These are phyloP conservation scores for Cyberlindnera suaveolens DNA, from an alignment of 805 yeast species.

Conservation along the genomic window DNA sequence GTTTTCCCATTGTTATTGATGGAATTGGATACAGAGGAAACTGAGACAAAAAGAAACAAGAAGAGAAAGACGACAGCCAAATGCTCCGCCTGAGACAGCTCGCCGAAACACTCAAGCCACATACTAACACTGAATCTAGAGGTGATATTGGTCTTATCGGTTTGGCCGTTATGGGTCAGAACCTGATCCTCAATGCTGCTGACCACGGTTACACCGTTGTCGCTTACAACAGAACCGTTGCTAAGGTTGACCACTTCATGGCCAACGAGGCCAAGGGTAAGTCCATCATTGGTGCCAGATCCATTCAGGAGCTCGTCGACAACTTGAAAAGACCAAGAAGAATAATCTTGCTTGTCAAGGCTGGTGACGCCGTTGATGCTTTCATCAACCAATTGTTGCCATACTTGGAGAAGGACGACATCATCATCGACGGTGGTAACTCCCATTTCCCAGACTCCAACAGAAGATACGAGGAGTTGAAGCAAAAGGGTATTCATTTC, in stretches of 20 bases:
- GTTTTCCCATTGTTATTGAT: too few species aligned
- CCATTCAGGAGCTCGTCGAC: slow-evolving; percentile 79
- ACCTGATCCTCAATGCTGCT: slow-evolving; percentile 94
- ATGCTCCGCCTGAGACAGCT: not conserved
- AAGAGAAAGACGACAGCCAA: too few species aligned
- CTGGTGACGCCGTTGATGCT: slow-evolving; percentile 91
- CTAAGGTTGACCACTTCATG: slow-evolving; percentile 92
- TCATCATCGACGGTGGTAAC: slow-evolving; percentile 99
- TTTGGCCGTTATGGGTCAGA: slow-evolving; percentile 99
- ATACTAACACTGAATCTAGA: slow-evolving; percentile 30
- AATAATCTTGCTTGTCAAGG: slow-evolving; percentile 89
- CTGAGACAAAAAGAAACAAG: too few species aligned
- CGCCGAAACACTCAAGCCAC: not conserved
- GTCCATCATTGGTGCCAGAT: slow-evolving; percentile 91
- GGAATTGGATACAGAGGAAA: too few species aligned
- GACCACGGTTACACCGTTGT: slow-evolving; percentile 98
- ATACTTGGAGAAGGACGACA: slow-evolving; percentile 91
- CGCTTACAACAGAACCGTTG: slow-evolving; percentile 95
- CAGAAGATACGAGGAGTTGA: slow-evolving; percentile 91
- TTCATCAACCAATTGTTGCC: slow-evolving; percentile 87
- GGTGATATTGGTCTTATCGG: slow-evolving; percentile 99
- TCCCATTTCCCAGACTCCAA: slow-evolving; percentile 98
- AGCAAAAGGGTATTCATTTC: slow-evolving; percentile 78
- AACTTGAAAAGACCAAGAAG: slow-evolving; percentile 97
- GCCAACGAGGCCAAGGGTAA: slow-evolving; percentile 96